A percentile compares a stretch with the other conserved stretches of the same genome.
Conservation (phyloP, 306 rosid species). For the Cicer pinnatifidum region DNA sequence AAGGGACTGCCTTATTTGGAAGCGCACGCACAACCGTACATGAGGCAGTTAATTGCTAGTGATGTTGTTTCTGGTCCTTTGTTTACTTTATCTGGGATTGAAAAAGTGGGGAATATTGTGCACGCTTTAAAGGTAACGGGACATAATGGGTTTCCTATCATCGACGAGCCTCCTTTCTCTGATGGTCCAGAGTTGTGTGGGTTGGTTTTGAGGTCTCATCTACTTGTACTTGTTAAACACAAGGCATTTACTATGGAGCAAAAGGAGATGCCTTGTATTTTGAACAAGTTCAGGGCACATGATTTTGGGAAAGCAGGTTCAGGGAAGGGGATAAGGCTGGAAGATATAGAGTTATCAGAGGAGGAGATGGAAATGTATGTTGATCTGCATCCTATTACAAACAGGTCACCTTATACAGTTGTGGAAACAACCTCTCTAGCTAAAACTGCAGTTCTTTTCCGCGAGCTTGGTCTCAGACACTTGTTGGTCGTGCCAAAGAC, state of each 20-base stretch:
- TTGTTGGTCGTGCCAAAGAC: constrained; percentile 70
- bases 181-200: constrained; percentile 68
- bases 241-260: constrained; percentile 53
- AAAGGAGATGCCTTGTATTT: constrained; percentile 42
- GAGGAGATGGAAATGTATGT: constrained; percentile 78
- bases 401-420: constrained; percentile 68
- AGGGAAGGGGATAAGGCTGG: constrained; percentile 68
- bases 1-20: constrained; percentile 80
- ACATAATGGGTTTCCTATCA: constrained; percentile 81
- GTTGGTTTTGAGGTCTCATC: constrained; percentile 75
- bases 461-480: constrained; percentile 75
- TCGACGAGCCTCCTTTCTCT: constrained; percentile 74
- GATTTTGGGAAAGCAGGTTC: constrained; percentile 82
- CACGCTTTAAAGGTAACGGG: constrained; percentile 54
- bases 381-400: constrained; percentile 75
- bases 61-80: constrained; percentile 81
- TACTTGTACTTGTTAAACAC: constrained; percentile 70
- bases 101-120: constrained; percentile 68
- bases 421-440: constrained; percentile 75
- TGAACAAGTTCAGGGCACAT: constrained; percentile 53
- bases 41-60: constrained; percentile 68
- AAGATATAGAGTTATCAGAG: constrained; percentile 57
- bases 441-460: constrained; percentile 74
- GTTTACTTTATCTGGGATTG: constrained; percentile 66
- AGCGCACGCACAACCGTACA: constrained; percentile 77